Base-by-base conservation (phyloP, 129 eudicot genomes). In the Apium graveolens region DNA sequence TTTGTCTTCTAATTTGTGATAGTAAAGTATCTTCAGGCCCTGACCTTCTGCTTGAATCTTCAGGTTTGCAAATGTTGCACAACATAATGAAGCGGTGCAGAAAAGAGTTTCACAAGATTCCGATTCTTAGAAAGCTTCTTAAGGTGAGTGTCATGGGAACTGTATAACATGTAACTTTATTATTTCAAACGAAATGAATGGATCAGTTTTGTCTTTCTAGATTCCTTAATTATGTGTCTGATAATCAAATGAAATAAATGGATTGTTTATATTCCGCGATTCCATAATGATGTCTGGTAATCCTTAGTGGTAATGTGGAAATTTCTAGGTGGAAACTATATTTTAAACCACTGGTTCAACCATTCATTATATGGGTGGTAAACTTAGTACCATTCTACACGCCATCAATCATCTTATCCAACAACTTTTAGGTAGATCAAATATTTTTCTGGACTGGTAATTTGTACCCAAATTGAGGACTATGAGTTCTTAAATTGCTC, bases 1-100 rank as follows among this genome's bases (percentile, higher is more conserved):
- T 11, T 17, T 43, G 51, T 76, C 29, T 71, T 80, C 72, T 74
- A 38, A 43, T 63, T 14, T 71, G 37, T 46, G 51, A 53, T 17
- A 14, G 2, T 78, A 14, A n/a, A 14, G 20, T 32, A 62, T 31
- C 31, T 46, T 43, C 16, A n/a, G 17, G 70, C 20, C 57, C 65
- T 24, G 48, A 27, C 57, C 20, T 44, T 43, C 45, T 53, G 37
- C 70, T 76, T 60, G 82, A 27, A 66, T 65, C 79, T 83, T 43
- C 79, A 94, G 98, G 98, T 83, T 84, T 94, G 88, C 98, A 94
- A 81, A 94, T 94, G 98, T 86, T 93, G 78, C 98, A 93, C 85
- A 91, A 88, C 80, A 89, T 94, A 78, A 31, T 94, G 87, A 94
- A 94, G 85, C 88, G 87, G 60, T 89, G 79, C 60, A 89, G 91